Percentiles rank a stretch among this genome's conserved stretches.
Evolutionary conservation across 106 monocot species (phyloP).

Genomic region (Cymbidium sinense): DNA sequence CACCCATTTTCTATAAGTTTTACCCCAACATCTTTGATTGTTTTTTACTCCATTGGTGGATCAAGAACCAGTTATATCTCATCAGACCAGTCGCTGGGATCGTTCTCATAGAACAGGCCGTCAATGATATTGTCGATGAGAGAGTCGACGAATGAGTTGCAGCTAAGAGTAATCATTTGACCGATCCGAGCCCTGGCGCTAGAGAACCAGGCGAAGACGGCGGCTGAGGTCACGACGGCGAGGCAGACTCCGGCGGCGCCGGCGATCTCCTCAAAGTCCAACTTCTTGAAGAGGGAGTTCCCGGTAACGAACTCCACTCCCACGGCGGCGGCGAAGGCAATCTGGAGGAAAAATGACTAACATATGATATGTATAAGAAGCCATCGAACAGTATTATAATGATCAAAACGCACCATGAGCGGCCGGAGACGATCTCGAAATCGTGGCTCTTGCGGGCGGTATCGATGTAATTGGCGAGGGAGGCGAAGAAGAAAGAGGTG

Average conservation of each 20-base stretch:
- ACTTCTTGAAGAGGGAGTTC: constrained; percentile 81
- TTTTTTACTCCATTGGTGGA: neutral
- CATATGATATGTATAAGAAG: neutral
- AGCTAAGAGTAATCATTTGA: constrained; percentile 57
- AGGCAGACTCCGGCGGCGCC: constrained; percentile 64
- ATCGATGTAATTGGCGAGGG: constrained; percentile 82
- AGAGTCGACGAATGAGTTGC: constrained; percentile 82
- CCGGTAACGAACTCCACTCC: constrained; percentile 67
- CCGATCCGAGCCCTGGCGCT: constrained; percentile 55
- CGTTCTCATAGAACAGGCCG: constrained; percentile 68
- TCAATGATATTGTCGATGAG: constrained; percentile 88
- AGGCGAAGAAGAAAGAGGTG: constrained; percentile 59
- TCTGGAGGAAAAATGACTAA: constrained; percentile 19
- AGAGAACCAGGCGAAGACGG: constrained; percentile 67
- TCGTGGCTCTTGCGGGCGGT: constrained; percentile 78
- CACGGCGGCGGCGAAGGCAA: constrained; percentile 70
- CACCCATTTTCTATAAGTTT: neutral
- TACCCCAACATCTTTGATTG: neutral
- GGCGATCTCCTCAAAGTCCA: constrained; percentile 59
- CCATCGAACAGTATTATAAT: neutral
- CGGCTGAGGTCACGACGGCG: constrained; percentile 54
- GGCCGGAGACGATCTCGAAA: constrained; percentile 85
- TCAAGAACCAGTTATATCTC: constrained; percentile 7
- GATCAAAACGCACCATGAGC: constrained; percentile 56
- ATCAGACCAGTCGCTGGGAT: constrained; percentile 60